Evolutionary conservation across 495 filamentous ascomycete genomes (phyloP), one percentile per base, ranked within the genome.

Genomic region (Penicillium turbatum): DNA sequence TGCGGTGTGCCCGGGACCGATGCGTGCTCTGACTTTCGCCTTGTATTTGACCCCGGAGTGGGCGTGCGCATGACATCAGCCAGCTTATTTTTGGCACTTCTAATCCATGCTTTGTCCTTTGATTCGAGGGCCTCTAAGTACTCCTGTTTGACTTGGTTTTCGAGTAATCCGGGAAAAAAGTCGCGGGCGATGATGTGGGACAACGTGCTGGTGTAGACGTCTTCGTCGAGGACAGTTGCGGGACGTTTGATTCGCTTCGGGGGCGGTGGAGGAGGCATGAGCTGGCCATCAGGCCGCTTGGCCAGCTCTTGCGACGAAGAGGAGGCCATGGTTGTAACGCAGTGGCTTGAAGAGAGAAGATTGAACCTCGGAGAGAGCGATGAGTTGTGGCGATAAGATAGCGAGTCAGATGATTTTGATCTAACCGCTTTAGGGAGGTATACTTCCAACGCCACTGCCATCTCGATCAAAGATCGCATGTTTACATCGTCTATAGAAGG

Each of bases 181-280:
- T 98, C 95, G 35, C 95, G 88, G 27, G 89, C 88, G 48, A 97
- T 96, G 59, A 98, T 97, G 44, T 96, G 86, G 1, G 92, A 95
- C 24, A 98, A 73, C 8, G 88, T 88, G 50, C 88, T 83, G 21
- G 90, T 92, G 74, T 98, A 98, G 58, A 84, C 83, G 60, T 98
- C 93, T 77, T 98, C 93, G 69, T 96, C 90, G 21, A 98, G 81
- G 34, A 96, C 86, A 43, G 85, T 92, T 53, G 87, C 79, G 4
- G 93, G 93, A 27, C 93, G 85, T 71, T 97, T 97, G 62, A 97
- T 96, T 42, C 90, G 84, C 66, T 96, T 97, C 19, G 88, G 80
- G 1, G 87, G 84, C 5, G 92, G 92, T 2, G 90, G 91, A 9
- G 91, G 90, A 0, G 90, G 86, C 95, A 97, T 97, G 41, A 97